A percentile compares a stretch with the other conserved stretches of the same genome.
These are phyloP conservation scores for Boletus sp. DNA, from an alignment of 768 basidiomycete genomes.

Conservation along the genomic window DNA sequence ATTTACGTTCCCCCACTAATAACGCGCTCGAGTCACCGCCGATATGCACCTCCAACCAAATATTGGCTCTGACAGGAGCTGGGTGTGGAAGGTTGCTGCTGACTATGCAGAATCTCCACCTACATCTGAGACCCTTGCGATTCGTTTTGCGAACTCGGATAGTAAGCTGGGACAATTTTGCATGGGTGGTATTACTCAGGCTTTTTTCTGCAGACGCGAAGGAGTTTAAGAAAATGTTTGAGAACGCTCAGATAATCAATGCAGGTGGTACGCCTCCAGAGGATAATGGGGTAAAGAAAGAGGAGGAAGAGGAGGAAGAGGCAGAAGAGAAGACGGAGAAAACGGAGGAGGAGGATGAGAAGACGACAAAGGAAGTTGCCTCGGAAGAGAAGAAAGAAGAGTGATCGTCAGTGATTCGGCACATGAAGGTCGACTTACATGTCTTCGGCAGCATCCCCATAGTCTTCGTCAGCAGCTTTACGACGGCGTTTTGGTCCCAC, in stretches of 20 bases:
- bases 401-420: slow-evolving; percentile 12
- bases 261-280: slow-evolving; percentile 28
- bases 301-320: slow-evolving; percentile 30
- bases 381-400: slow-evolving; percentile 36
- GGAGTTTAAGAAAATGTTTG: slow-evolving; percentile 88
- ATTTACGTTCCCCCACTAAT: slow-evolving; percentile 5
- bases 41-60: slow-evolving; percentile 97
- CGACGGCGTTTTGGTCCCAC: slow-evolving; percentile 2
- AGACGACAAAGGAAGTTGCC: slow-evolving; percentile 32
- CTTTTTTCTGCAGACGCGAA: slow-evolving; percentile 63
- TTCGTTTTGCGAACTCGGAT: slow-evolving; percentile 95
- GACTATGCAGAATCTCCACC: slow-evolving; percentile 92
- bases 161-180: slow-evolving; percentile 54
- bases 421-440: slow-evolving; percentile 1
- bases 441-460: slow-evolving; percentile 5
- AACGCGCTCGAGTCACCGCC: slow-evolving; percentile 55
- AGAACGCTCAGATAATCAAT: slow-evolving; percentile 77
- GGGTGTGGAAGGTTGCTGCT: slow-evolving; percentile 98
- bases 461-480: slow-evolving; percentile 9
- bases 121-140: slow-evolving; percentile 93
- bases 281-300: slow-evolving; percentile 22
- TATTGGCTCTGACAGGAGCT: slow-evolving; percentile 97
- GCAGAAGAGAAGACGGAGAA: slow-evolving; percentile 25
- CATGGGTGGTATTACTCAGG: slow-evolving; percentile 1
- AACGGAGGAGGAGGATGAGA: slow-evolving; percentile 33